Evolutionary conservation across 2,329 filamentous ascomycete species (phyloP).

Genomic region (Cordyceps tenuipes): DNA sequence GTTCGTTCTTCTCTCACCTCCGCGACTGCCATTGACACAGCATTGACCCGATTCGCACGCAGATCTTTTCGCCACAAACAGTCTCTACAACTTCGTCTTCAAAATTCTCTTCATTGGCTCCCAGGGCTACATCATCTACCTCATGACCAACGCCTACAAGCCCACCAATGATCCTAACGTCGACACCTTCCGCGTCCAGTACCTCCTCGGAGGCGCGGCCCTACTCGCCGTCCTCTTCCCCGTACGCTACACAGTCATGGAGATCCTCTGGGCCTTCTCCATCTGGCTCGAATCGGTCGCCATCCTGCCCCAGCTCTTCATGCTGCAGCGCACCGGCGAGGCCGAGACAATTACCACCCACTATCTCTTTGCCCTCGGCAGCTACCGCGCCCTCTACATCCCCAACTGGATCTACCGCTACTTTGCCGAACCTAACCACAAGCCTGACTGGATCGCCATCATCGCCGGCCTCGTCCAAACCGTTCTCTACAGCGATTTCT

Average conservation of each 20-base stretch:
- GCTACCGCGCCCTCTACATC: conserved; percentile 91
- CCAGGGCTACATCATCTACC: conserved; percentile 90
- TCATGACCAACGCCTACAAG: conserved; percentile 97
- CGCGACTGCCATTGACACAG: background rate
- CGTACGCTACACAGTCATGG: conserved; percentile 70
- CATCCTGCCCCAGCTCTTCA: conserved; percentile 94
- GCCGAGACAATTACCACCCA: conserved; percentile 99
- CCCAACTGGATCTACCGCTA: conserved; percentile 98
- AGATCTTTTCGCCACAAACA: conserved; percentile 82
- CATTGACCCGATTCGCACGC: background rate
- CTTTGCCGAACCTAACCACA: conserved; percentile 62
- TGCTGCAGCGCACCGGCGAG: conserved; percentile 95
- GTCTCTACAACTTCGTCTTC: conserved; percentile 87
- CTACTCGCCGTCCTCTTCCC: conserved; percentile 76
- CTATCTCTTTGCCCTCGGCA: conserved; percentile 87
- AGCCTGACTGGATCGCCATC: conserved; percentile 76
- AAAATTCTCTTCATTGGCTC: conserved; percentile 91
- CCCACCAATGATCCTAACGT: conserved; percentile 94
- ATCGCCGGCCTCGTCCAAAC: conserved; percentile 89
- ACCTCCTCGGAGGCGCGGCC: conserved; percentile 74
- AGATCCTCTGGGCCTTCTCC: conserved; percentile 95
- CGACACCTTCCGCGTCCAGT: conserved; percentile 96
- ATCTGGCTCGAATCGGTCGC: conserved; percentile 98
- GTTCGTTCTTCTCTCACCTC: conserved; percentile 33
- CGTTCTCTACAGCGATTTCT: conserved; percentile 95